These are phyloP conservation scores for Glaciozyma martinii DNA, from an alignment of 768 basidiomycete genomes.

Conservation along the genomic window DNA sequence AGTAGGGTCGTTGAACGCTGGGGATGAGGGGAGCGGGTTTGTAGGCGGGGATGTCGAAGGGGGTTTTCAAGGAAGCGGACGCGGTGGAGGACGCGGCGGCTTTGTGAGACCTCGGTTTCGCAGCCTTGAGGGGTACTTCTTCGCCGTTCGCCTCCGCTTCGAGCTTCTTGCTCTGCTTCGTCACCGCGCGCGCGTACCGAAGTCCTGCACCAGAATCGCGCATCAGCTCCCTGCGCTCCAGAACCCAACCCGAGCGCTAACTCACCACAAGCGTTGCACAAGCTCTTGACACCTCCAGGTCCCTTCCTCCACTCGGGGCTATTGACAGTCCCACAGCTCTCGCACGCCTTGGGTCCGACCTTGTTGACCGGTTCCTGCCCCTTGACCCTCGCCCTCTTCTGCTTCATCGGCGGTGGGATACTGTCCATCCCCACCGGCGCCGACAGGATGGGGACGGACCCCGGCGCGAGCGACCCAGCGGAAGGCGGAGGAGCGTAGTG, in stretches of 20 bases:
- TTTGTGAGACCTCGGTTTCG: neutral
- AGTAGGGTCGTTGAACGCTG: neutral
- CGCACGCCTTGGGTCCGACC: neutral
- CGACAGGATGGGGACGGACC: no score
- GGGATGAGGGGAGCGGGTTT: neutral
- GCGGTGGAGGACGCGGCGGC: neutral
- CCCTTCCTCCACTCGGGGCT: slow-evolving; percentile 34
- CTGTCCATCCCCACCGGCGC: neutral
- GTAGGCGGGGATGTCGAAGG: neutral
- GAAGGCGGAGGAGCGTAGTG: no score
- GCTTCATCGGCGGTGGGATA: neutral
- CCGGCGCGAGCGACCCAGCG: no score
- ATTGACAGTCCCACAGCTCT: slow-evolving; percentile 21
- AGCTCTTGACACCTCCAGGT: slow-evolving; percentile 25
- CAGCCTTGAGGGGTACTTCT: neutral
- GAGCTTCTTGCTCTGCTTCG: slow-evolving; percentile 17
- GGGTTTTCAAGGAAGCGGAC: neutral
- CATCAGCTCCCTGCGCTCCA: neutral
- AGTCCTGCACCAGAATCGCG: slow-evolving; percentile 12
- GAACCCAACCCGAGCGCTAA: neutral
- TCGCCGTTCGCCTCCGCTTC: neutral
- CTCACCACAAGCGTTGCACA: slow-evolving; percentile 33
- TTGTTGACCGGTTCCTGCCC: neutral
- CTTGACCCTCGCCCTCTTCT: neutral
- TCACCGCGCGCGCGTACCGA: slow-evolving; percentile 25